Percentiles rank a stretch among this genome's conserved stretches.
Conservation (phyloP, 257 asterid species). For the Nicotiana noctiflora region DNA sequence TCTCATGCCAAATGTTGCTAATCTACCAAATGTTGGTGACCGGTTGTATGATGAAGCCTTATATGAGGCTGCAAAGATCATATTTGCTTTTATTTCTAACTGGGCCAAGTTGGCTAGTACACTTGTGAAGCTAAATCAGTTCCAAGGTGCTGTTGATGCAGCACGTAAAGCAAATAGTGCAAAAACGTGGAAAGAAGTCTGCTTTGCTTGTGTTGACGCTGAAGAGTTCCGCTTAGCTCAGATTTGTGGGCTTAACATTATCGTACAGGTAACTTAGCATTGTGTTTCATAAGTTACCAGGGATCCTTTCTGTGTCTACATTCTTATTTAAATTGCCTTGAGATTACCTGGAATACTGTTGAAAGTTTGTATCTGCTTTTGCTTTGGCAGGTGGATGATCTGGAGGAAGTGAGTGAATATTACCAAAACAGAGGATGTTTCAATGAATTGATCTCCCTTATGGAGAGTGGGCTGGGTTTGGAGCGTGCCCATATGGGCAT, state of each 20-base stretch:
- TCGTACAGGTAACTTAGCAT: constrained; percentile 37
- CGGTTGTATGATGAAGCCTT: constrained; percentile 28
- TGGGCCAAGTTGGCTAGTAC: constrained; percentile 97
- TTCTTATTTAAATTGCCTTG: neutral
- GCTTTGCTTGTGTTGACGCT: constrained; percentile 99
- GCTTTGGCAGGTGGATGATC: constrained; percentile 41
- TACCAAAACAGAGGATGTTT: constrained; percentile 32
- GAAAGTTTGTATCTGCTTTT: constrained; percentile 4
- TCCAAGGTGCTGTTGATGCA: constrained; percentile 99
- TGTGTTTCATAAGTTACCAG: constrained; percentile 2
- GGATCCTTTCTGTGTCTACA: neutral
- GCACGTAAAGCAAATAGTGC: constrained; percentile 98
- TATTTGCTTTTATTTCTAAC: constrained; percentile 85
- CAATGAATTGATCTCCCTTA: constrained; percentile 82
- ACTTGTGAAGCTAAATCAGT: constrained; percentile 82
- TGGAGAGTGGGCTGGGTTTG: constrained; percentile 99
- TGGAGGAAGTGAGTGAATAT: constrained; percentile 32
- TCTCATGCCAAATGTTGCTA: constrained; percentile 35
- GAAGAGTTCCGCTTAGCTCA: constrained; percentile 49
- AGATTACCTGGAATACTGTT: neutral
- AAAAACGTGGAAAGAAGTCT: constrained; percentile 97
- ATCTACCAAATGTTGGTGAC: constrained; percentile 31
- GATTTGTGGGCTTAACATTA: constrained; percentile 32
- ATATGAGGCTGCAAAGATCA: constrained; percentile 79
- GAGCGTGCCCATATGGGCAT: constrained; percentile 99